These are phyloP conservation scores for Podila minutissima DNA, from an alignment of 192 early-diverging fungal genomes.

Conservation along the genomic window DNA sequence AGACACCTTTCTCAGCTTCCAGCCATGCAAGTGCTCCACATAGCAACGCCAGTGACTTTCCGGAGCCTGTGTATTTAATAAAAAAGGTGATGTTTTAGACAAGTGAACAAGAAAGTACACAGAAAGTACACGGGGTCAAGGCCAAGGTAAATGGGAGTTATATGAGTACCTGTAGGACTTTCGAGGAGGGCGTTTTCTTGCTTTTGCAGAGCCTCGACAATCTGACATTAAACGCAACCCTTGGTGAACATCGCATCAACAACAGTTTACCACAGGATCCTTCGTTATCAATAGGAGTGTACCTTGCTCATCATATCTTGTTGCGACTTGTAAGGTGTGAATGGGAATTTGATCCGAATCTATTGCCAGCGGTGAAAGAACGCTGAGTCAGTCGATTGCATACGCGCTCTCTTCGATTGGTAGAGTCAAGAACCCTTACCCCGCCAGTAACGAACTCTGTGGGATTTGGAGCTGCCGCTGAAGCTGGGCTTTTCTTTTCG, in stretches of 20 bases:
- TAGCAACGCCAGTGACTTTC: constrained; percentile 80
- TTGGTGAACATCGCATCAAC: neutral
- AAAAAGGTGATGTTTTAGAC: neutral
- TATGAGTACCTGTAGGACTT: constrained; percentile 64
- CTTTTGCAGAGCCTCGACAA: constrained; percentile 58
- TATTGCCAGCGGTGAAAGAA: neutral
- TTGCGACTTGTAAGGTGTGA: constrained; percentile 73
- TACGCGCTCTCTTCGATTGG: too few species aligned
- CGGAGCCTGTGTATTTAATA: constrained; percentile 62
- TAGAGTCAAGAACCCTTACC: constrained; percentile 9
- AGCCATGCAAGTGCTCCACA: constrained; percentile 78
- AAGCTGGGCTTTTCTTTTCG: neutral
- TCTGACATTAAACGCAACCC: neutral
- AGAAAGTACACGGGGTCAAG: too few species aligned
- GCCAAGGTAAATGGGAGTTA: neutral
- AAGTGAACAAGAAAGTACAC: too few species aligned
- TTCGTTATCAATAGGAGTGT: neutral
- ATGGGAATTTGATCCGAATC: constrained; percentile 71
- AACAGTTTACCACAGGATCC: neutral
- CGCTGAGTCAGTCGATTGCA: neutral
- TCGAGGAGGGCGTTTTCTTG: constrained; percentile 75
- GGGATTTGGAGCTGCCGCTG: neutral
- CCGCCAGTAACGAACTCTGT: constrained; percentile 23
- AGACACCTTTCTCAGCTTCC: constrained; percentile 29
- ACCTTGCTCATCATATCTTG: constrained; percentile 73